Conservation (phyloP, 2,329 filamentous ascomycete species). For the Periglandula ipomoeae region DNA sequence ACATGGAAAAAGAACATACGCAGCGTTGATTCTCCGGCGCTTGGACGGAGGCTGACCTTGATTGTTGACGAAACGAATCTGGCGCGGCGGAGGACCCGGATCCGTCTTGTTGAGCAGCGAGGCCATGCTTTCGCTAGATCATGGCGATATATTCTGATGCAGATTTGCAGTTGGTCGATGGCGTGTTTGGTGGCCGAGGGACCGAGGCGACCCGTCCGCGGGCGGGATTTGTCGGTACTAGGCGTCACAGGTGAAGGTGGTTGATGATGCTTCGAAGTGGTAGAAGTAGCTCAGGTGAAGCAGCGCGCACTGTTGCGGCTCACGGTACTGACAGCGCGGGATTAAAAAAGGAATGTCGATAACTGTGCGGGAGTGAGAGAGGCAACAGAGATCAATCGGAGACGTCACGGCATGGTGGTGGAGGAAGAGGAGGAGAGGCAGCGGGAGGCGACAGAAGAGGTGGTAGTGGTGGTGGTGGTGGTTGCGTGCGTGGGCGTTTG, state of each 20-base stretch:
- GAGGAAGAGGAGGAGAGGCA: background rate
- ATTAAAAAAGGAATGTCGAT: background rate
- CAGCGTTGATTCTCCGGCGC: constrained; percentile 68
- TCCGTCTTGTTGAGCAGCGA: constrained; percentile 33
- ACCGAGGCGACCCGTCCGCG: background rate
- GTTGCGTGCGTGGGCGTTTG: background rate
- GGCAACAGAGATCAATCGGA: constrained; percentile 1
- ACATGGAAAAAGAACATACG: constrained; percentile 41
- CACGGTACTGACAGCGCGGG: background rate
- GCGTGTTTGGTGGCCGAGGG: background rate
- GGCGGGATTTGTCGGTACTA: background rate
- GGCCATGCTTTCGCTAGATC: constrained; percentile 33
- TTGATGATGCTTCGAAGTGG: constrained; percentile 2
- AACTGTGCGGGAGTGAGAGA: background rate
- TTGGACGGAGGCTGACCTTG: constrained; percentile 75
- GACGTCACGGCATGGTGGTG: constrained; percentile 9
- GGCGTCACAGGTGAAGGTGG: background rate
- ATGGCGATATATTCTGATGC: constrained; percentile 20
- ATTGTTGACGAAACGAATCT: constrained; percentile 73
- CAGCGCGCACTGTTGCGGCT: background rate
- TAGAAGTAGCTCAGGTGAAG: background rate
- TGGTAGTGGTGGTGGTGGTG: background rate
- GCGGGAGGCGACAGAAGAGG: background rate
- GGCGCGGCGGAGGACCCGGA: constrained; percentile 34
- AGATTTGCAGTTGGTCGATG: background rate